Percentiles rank a stretch among this genome's conserved stretches.
phyloP scores from a whole-genome alignment of 768 basidiomycete genomes.

The Podaxis mareebaensis region DNA sequence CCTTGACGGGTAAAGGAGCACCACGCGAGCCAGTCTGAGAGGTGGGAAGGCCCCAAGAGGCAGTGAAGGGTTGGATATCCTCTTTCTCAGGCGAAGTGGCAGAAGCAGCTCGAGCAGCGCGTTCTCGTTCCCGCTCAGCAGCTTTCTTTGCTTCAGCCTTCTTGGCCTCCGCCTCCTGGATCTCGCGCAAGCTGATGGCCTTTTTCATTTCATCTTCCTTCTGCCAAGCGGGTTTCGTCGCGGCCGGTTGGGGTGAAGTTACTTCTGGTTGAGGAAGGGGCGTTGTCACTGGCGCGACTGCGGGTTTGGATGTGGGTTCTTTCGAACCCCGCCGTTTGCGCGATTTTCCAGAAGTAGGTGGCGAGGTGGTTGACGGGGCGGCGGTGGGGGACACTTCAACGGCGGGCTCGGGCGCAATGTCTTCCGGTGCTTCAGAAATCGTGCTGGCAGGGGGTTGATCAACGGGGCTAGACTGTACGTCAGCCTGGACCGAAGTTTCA shows the following conservation, averaged over 20 bases:
- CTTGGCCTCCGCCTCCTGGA: conserved; percentile 91
- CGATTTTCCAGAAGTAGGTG: conserved; percentile 14
- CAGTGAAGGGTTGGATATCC: conserved; percentile 60
- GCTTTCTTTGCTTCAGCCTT: conserved; percentile 76
- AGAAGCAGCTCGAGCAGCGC: conserved; percentile 47
- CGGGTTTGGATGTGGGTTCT: conserved; percentile 8
- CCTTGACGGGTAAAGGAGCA: conserved; percentile 38
- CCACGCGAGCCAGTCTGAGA: conserved; percentile 71
- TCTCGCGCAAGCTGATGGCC: conserved; percentile 82
- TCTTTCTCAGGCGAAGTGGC: conserved; percentile 45
- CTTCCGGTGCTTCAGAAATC: conserved; percentile 18
- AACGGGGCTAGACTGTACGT: conserved; percentile 11
- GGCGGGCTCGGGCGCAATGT: conserved; percentile 9
- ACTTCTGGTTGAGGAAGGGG: conserved; percentile 16
- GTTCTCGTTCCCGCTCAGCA: conserved; percentile 72
- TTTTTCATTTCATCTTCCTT: conserved; percentile 71
- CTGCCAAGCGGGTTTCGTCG: conserved; percentile 62
- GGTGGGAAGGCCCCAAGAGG: conserved; percentile 85
- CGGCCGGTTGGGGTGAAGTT: conserved; percentile 19
- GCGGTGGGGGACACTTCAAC: conserved; percentile 13
- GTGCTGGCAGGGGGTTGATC: conserved; percentile 19
- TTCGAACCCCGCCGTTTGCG: conserved; percentile 7
- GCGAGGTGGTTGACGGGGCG: not conserved
- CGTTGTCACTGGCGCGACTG: conserved; percentile 2
- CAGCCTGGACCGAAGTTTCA: not conserved